These are phyloP conservation scores for Medicago lupulina DNA, from an alignment of 306 rosid species.

Conservation along the genomic window DNA sequence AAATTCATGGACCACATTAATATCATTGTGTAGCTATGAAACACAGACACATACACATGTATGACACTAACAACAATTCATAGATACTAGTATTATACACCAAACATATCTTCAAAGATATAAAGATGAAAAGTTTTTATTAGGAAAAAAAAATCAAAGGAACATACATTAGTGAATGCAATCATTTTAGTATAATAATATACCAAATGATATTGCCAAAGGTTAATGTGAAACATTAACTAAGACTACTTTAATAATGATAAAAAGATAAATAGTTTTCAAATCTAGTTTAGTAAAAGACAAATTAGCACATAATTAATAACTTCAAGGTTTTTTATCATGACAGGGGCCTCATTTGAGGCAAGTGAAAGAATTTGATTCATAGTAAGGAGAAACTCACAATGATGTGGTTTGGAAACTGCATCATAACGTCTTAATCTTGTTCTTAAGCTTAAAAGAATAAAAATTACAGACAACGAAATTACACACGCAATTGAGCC, in stretches of 20 bases:
- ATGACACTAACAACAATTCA: no score
- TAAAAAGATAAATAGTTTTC: background rate
- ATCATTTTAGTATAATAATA: no score
- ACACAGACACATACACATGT: no score
- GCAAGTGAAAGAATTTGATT: slow-evolving; percentile 24
- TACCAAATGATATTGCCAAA: background rate
- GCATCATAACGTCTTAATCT: slow-evolving; percentile 43
- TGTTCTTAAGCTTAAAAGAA: slow-evolving; percentile 62
- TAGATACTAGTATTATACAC: no score
- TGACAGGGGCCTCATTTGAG: background rate
- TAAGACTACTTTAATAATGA: background rate
- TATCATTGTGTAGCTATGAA: no score
- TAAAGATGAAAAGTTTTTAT: no score
- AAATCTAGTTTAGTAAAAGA: background rate
- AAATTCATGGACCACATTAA: no score
- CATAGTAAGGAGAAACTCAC: slow-evolving; percentile 65
- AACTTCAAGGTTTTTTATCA: background rate
- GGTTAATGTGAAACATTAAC: background rate
- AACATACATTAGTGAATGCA: no score
- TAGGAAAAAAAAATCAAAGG: no score
- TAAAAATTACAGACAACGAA: slow-evolving; percentile 63
- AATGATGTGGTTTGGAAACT: slow-evolving; percentile 57
- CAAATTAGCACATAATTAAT: background rate
- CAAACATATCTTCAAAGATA: no score
- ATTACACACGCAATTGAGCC: slow-evolving; percentile 77